Evolutionary conservation across 768 basidiomycete genomes (phyloP).

Genomic region (Mycena rebaudengoi): DNA sequence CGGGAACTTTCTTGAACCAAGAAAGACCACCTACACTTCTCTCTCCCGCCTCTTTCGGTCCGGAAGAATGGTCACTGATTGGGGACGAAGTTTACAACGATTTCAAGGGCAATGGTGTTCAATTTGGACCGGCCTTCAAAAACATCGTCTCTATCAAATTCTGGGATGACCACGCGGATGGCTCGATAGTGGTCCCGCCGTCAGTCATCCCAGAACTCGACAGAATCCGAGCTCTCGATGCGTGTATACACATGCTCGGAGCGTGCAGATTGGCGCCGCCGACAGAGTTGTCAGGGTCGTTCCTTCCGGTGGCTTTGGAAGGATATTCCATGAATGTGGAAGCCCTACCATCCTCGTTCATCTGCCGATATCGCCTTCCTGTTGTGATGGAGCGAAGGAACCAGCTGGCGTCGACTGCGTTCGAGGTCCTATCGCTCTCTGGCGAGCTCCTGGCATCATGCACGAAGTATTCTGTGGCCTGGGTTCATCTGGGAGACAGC

Average conservation of each 20-base stretch:
- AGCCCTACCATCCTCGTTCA: slow-evolving; percentile 40
- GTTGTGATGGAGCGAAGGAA: slow-evolving; percentile 36
- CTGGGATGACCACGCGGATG: slow-evolving; percentile 43
- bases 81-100: slow-evolving; percentile 34
- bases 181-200: slow-evolving; percentile 32
- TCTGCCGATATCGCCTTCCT: slow-evolving; percentile 44
- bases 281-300: slow-evolving; percentile 37
- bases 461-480: slow-evolving; percentile 43
- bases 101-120: slow-evolving; percentile 44
- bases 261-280: slow-evolving; percentile 29
- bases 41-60: background rate
- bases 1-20: slow-evolving; percentile 32
- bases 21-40: background rate
- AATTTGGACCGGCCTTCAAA: slow-evolving; percentile 41
- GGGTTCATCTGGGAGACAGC: slow-evolving; percentile 38
- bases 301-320: slow-evolving; percentile 43
- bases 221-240: slow-evolving; percentile 43
- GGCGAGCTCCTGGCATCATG: slow-evolving; percentile 43
- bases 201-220: slow-evolving; percentile 35
- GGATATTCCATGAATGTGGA: slow-evolving; percentile 35
- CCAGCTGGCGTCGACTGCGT: slow-evolving; percentile 35
- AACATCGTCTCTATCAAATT: slow-evolving; percentile 38
- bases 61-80: background rate
- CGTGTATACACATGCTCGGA: slow-evolving; percentile 46
- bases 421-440: slow-evolving; percentile 39